Base-by-base conservation (phyloP, 495 filamentous ascomycete genomes). In the Astrocystis sublimbata region DNA sequence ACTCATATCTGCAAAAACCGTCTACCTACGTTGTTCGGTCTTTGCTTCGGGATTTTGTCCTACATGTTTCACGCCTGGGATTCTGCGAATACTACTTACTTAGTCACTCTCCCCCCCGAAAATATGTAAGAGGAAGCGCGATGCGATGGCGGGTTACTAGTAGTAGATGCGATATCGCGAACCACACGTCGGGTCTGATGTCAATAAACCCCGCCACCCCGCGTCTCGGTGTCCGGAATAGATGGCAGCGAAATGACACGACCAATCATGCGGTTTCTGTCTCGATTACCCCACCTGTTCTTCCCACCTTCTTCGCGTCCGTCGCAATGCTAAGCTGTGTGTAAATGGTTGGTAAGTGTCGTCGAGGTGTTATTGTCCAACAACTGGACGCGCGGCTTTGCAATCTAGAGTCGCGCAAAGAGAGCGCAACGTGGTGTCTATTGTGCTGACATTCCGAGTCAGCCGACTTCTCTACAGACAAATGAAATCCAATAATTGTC, bases 181-280 rank as follows among this genome's bases (percentile, higher is more conserved):
- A 54, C 51, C 51, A 54, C 21, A 40, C 17, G 50, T 38, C n/a
- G n/a, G n/a, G n/a, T n/a, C n/a, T n/a, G 6, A 41, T 23, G 40
- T 4, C 21, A 55, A 40, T 35, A 9, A 19, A 28, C 35, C 10
- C 26, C 5, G 19, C 3, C 52, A 56, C 52, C 52, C 52, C 52
- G 52, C 52, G 52, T 54, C 33, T 21, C 19, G 51, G 30, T 28
- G 36, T 31, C 42, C 52, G 52, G 52, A 13, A 42, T 30, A 56
- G 52, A 3, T 56, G 4, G 1, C 6, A 30, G 35, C 52, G 52
- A 56, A 24, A 6, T 9, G 23, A n/a, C n/a, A n/a, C n/a, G n/a
- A n/a, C 43, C 15, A 10, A 46, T 28, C 9, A 3, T 8, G 24
- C 15, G 13, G 10, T 6, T 26, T 26, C 46, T 26, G 8, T 17